Conservation (phyloP, 192 early-diverging fungal species). For the Phycomyces blakesleeanus region DNA sequence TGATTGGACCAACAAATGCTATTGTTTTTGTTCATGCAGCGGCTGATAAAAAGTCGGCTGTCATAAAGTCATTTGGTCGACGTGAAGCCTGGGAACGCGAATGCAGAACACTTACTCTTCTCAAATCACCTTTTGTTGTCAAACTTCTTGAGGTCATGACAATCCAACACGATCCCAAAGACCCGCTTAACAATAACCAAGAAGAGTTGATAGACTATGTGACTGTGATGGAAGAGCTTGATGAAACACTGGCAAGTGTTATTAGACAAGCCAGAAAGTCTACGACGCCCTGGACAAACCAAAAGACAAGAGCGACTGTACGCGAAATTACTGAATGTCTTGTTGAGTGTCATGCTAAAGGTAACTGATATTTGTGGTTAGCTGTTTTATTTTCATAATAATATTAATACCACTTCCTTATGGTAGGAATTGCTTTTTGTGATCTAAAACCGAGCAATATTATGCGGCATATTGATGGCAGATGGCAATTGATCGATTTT, state of each 20-base stretch:
- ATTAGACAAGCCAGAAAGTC: constrained; percentile 9
- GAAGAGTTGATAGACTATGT: constrained; percentile 28
- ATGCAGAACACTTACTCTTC: constrained; percentile 37
- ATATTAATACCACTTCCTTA: neutral
- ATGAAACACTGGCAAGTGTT: constrained; percentile 43
- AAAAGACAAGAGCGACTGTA: constrained; percentile 2
- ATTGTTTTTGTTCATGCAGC: constrained; percentile 37
- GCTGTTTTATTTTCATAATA: neutral
- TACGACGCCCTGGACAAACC: neutral
- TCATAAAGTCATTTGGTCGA: constrained; percentile 44
- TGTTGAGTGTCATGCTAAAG: constrained; percentile 36
- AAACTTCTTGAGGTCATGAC: constrained; percentile 48
- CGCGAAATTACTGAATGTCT: constrained; percentile 40
- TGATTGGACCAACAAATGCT: constrained; percentile 40
- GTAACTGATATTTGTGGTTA: neutral
- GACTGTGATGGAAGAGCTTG: constrained; percentile 43
- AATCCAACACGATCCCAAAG: constrained; percentile 33
- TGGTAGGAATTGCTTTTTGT: constrained; percentile 40
- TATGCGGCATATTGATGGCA: constrained; percentile 38
- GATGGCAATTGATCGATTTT: constrained; percentile 51
- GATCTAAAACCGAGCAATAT: constrained; percentile 51
- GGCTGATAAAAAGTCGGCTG: constrained; percentile 29
- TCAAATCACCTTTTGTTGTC: constrained; percentile 41
- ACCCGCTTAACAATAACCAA: neutral
- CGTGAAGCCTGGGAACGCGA: constrained; percentile 53